Evolutionary conservation across 345 rosid genomes (phyloP), one percentile per base, ranked within the genome.

Genomic region (Luvunga scandens): DNA sequence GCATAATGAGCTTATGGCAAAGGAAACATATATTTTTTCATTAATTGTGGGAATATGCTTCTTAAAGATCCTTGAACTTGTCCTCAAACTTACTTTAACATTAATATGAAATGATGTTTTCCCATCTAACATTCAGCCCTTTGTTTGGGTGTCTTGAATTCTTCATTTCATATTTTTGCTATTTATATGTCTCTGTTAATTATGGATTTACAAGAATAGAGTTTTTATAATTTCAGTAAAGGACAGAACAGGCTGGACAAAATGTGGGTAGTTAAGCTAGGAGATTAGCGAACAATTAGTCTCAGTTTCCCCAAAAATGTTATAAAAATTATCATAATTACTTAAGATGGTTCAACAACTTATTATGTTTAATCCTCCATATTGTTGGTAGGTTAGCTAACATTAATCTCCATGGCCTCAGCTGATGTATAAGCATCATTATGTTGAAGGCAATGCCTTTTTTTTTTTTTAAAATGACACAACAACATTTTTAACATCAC

Each of bases 371-470:
- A 57, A 69, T 63, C 63, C 39, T 45, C 50, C 3, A 33, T 61
- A 27, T 28, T 69, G 81, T 27, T 78, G 77, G 77, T 67, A 56
- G 80, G 84, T 85, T 56, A 71, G 59, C 83, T 36, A 72, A 59
- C 70, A 38, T 60, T 16, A 39, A 69, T 5, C 42, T 30, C 45
- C 14, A 30, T 16, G 27, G 30, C 42, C 74, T 71, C 27, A 14
- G 4, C 16, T 6, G 19, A 28, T 14, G 33, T 30, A 65, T 21
- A 16, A 7, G 33, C 22, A 21, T 6, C 61, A 62, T 13, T 45
- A 13, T 42, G 50, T 42, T 42, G 48, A 42, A 42, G 48, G 48
- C 4, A 42, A 42, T 10, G 48, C 0, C 48, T 2, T 2, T 39
- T 0, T 9, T 39, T 39, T 39, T 39, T 39, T 39, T 39, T 0